Evolutionary conservation across 2,329 filamentous ascomycete species (phyloP).

Genomic region (Venturiaceae sp.): DNA sequence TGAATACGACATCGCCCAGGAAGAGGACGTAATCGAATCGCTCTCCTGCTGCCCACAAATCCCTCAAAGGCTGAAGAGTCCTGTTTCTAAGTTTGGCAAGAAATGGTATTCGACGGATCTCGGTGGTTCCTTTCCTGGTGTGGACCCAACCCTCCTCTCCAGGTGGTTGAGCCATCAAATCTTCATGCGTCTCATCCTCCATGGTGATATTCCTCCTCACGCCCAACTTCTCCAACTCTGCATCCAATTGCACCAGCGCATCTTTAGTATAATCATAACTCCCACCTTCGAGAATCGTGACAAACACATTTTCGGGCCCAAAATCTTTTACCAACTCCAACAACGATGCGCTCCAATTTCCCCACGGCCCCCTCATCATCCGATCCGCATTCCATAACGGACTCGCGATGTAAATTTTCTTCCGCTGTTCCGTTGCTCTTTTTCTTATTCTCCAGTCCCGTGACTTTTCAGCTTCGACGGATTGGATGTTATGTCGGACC

Average conservation of each 20-base stretch:
- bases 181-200: slow-evolving; percentile 48
- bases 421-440: background rate
- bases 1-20: slow-evolving; percentile 55
- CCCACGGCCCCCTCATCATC: background rate
- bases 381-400: background rate
- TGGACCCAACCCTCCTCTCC: slow-evolving; percentile 54
- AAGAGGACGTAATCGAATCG: slow-evolving; percentile 52
- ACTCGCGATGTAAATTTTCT: slow-evolving; percentile 4
- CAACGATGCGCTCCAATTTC: slow-evolving; percentile 53
- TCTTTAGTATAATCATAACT: slow-evolving; percentile 60
- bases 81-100: slow-evolving; percentile 54
- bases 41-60: slow-evolving; percentile 39
- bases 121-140: slow-evolving; percentile 36
- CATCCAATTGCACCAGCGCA: slow-evolving; percentile 47
- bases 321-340: slow-evolving; percentile 46
- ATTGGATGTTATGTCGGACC: background rate
- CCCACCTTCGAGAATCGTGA: slow-evolving; percentile 59
- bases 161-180: slow-evolving; percentile 40
- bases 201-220: slow-evolving; percentile 47
- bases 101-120: slow-evolving; percentile 59
- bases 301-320: slow-evolving; percentile 55
- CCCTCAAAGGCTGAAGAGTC: slow-evolving; percentile 49
- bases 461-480: background rate
- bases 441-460: background rate
- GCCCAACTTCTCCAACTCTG: slow-evolving; percentile 39